Evolutionary conservation across 2,329 filamentous ascomycete genomes (phyloP).

Genomic region (Scedosporium boydii): DNA sequence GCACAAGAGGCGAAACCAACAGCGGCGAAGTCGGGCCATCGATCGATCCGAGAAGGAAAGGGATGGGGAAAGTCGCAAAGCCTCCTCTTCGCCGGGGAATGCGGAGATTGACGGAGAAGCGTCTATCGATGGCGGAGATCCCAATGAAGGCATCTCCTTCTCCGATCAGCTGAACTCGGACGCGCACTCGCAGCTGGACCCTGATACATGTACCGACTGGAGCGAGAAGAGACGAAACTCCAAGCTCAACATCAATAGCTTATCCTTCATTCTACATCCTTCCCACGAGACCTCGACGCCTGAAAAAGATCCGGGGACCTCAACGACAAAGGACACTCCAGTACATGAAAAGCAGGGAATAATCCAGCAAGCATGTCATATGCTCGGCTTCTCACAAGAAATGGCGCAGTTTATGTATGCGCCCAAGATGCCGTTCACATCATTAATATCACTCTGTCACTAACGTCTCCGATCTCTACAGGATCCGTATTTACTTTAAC

Average conservation of each 20-base stretch:
- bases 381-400: not conserved
- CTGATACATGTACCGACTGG: not conserved
- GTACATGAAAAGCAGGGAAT: not conserved
- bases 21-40: conserved; percentile 1
- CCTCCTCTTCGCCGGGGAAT: not conserved
- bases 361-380: not conserved
- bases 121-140: conserved; percentile 6
- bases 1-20: conserved; percentile 5
- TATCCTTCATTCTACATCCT: conserved; percentile 17
- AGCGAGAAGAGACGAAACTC: not conserved
- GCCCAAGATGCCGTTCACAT: too few species aligned
- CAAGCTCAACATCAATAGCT: conserved; percentile 8
- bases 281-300: conserved; percentile 14
- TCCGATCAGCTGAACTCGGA: too few species aligned
- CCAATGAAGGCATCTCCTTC: not conserved
- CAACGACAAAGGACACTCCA: not conserved
- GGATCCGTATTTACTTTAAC: conserved; percentile 17
- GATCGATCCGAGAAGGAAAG: not conserved
- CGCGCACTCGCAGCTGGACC: not conserved
- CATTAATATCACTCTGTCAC: too few species aligned
- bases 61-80: not conserved
- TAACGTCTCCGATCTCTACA: not conserved
- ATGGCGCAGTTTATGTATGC: not conserved
- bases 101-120: not conserved
- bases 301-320: conserved; percentile 1